phyloP scores from a whole-genome alignment of 164 flowering plant species.

The Magnolia sinica region DNA sequence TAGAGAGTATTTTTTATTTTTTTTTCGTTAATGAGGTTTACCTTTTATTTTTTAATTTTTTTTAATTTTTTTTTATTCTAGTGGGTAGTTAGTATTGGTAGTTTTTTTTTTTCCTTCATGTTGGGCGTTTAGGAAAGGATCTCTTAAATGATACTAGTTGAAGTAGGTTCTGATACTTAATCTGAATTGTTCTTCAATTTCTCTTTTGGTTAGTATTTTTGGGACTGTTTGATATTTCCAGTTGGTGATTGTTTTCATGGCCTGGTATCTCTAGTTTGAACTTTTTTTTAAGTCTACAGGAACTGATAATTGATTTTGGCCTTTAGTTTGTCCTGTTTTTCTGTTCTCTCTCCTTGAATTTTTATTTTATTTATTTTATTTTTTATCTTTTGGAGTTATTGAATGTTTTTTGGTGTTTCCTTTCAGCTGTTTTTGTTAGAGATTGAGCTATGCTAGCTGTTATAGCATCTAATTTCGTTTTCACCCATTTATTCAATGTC shows the following conservation, averaged over 20 bases:
- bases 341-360: neutral
- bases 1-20: no score
- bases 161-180: neutral
- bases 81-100: no score
- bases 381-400: neutral
- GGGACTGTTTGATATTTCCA: neutral
- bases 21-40: no score
- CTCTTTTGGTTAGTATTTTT: neutral
- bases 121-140: neutral
- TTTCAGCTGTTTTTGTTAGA: neutral
- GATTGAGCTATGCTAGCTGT: neutral
- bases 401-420: neutral
- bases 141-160: neutral
- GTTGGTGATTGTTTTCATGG: neutral
- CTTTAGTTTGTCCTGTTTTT: neutral
- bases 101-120: neutral
- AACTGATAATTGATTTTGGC: neutral
- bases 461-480: slow-evolving; percentile 11
- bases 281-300: neutral
- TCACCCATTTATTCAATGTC: slow-evolving; percentile 7
- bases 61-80: no score
- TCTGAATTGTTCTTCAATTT: neutral
- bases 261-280: neutral
- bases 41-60: no score
- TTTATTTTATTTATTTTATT: no score